Evolutionary conservation across 2,329 filamentous ascomycete species (phyloP), one percentile per base, ranked within the genome.

Genomic region (Xylariomycetidae sp.): DNA sequence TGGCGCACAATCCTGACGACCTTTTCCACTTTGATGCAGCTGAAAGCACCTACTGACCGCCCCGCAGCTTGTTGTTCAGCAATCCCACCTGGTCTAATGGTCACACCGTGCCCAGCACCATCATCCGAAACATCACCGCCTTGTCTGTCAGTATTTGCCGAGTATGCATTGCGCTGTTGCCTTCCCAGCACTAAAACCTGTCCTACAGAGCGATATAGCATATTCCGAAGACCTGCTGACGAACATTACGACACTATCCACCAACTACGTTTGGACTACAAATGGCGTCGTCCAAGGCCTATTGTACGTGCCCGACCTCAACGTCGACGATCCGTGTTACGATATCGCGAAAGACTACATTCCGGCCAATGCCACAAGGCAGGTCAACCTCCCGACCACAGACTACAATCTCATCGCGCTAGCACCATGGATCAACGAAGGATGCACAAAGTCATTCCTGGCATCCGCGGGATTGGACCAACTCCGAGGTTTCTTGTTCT

Each of bases 221-320:
- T 76, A 76, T 49, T 66, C 75, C 37, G 62, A 69, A 38, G 61
- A 63, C 27, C 57, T 76, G 33, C 47, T 55, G 14, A 58, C 59
- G 37, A 83, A 84, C 48, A 72, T 95, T 32, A 85, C 80, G 27
- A 93, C 86, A 0, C 67, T 95, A 10, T 85, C 85, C 3, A 76
- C 73, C 19, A 82, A 77, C 40, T 79, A 76, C 53, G 69, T 76
- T 32, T 68, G 73, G 19, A 67, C 67, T 7, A 58, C 68, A 24
- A 75, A 80, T 43, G 73, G 73, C 34, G 65, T 76, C 34, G 76
- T 92, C 22, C 74, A 77, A 43, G 90, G 90, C 40, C 73, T 95
- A 12, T 71, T 96, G 37, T 96, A 92, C 57, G 82, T 94, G 2
- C 92, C 90, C 4, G 75, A 80, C 39, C 68, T 95, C 25, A 55